Evolutionary conservation across 2,329 filamentous ascomycete species (phyloP).

Genomic region (Claviceps purpurea): DNA sequence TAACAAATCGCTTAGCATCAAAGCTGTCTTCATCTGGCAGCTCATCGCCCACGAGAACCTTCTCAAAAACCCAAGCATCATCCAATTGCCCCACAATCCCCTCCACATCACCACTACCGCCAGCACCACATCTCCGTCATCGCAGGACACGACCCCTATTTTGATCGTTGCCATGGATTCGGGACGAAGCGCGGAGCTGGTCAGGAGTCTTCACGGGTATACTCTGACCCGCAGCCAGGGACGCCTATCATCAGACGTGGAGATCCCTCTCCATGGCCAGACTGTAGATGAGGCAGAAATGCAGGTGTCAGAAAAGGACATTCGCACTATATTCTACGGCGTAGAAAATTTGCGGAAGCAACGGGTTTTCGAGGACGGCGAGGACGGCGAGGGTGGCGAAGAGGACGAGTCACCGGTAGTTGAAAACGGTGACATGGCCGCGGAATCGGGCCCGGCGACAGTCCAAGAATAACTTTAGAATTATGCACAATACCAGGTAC

Average conservation of each 20-base stretch:
- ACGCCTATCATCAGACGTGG: slow-evolving; percentile 17
- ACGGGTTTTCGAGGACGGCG: slow-evolving; percentile 7
- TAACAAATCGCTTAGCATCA: slow-evolving; percentile 25
- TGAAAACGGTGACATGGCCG: background rate
- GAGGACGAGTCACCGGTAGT: slow-evolving; percentile 4
- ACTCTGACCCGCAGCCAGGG: slow-evolving; percentile 18
- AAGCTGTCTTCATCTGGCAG: slow-evolving; percentile 54
- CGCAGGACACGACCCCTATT: slow-evolving; percentile 11
- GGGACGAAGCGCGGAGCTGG: slow-evolving; percentile 11
- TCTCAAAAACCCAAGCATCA: slow-evolving; percentile 31
- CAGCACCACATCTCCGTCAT: background rate
- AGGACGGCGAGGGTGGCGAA: slow-evolving; percentile 4
- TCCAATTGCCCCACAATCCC: slow-evolving; percentile 51
- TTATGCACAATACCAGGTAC: background rate
- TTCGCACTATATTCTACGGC: slow-evolving; percentile 30
- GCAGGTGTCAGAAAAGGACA: slow-evolving; percentile 22
- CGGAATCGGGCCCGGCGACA: background rate
- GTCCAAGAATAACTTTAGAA: background rate
- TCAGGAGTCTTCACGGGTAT: slow-evolving; percentile 19
- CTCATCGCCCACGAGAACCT: slow-evolving; percentile 30
- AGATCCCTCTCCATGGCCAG: slow-evolving; percentile 11
- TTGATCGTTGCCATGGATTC: slow-evolving; percentile 29
- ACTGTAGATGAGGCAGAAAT: slow-evolving; percentile 19
- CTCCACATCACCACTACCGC: slow-evolving; percentile 35
- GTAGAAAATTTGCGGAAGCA: slow-evolving; percentile 36